Evolutionary conservation across 1,139 yeast species (phyloP).

Genomic region (Saccharomyces hybrid): DNA sequence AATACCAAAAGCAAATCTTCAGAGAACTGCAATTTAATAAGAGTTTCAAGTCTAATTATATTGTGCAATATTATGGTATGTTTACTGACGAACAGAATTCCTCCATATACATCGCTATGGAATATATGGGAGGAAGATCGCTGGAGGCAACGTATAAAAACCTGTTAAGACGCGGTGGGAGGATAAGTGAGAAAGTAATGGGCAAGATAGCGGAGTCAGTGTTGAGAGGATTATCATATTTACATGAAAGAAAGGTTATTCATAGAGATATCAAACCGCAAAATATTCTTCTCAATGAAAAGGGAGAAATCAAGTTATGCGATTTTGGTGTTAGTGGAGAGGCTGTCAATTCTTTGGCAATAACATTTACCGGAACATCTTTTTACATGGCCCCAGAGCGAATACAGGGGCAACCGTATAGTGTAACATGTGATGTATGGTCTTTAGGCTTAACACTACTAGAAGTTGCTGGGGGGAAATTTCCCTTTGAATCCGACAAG

Average conservation of each 20-base stretch:
- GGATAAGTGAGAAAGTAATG: slow-evolving; percentile 86
- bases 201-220: slow-evolving; percentile 87
- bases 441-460: slow-evolving; percentile 82
- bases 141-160: slow-evolving; percentile 79
- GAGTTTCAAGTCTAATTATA: slow-evolving; percentile 71
- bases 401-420: slow-evolving; percentile 88
- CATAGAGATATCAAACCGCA: slow-evolving; percentile 94
- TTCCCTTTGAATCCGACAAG: slow-evolving; percentile 51
- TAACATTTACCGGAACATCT: slow-evolving; percentile 94
- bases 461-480: slow-evolving; percentile 84
- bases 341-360: slow-evolving; percentile 87
- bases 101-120: slow-evolving; percentile 88
- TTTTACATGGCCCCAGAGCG: slow-evolving; percentile 98
- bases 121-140: slow-evolving; percentile 89
- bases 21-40: slow-evolving; percentile 85
- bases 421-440: slow-evolving; percentile 95
- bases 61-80: slow-evolving; percentile 88
- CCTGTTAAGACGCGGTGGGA: slow-evolving; percentile 56
- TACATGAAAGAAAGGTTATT: slow-evolving; percentile 79
- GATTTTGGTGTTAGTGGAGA: slow-evolving; percentile 99
- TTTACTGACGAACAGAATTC: slow-evolving; percentile 69
- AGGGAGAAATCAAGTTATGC: slow-evolving; percentile 83
- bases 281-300: slow-evolving; percentile 64
- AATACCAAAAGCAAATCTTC: slow-evolving; percentile 70
- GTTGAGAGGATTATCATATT: slow-evolving; percentile 71